These are phyloP conservation scores for Dioscorea alata DNA, from an alignment of 106 monocot genomes.

Conservation along the genomic window DNA sequence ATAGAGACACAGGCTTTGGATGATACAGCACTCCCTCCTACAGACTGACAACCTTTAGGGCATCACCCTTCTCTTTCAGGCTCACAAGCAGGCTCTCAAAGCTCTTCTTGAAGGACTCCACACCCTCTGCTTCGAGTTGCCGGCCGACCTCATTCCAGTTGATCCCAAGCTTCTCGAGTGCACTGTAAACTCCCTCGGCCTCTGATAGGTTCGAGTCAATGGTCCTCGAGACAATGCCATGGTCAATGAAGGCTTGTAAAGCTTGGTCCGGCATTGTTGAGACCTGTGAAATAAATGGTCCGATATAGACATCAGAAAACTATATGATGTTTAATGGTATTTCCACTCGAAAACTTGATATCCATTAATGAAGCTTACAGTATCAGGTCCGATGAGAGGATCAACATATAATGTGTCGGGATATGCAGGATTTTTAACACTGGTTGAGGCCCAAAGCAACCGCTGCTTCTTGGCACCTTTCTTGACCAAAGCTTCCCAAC, in stretches of 20 bases:
- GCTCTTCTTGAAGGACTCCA: conserved; percentile 89
- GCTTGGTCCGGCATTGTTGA: conserved; percentile 95
- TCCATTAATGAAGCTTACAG: conserved; percentile 28
- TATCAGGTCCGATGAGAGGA: conserved; percentile 86
- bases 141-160: conserved; percentile 67
- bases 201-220: conserved; percentile 67
- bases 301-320: too few species aligned
- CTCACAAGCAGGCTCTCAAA: conserved; percentile 76
- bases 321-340: too few species aligned
- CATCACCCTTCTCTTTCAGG: conserved; percentile 71
- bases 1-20: too few species aligned
- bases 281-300: conserved; percentile 43
- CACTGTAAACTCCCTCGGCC: conserved; percentile 79
- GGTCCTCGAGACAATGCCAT: conserved; percentile 67
- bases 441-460: conserved; percentile 90
- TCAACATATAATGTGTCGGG: conserved; percentile 84
- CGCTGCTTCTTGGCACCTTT: conserved; percentile 96
- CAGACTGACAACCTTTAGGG: conserved; percentile 46
- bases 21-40: conserved; percentile 6
- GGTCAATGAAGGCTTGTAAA: conserved; percentile 75
- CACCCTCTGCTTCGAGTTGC: conserved; percentile 75
- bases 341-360: too few species aligned
- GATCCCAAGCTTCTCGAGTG: conserved; percentile 74
- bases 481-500: conserved; percentile 88
- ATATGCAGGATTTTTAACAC: conserved; percentile 92